A percentile compares a stretch with the other conserved stretches of the same genome.
Evolutionary conservation across 2,329 filamentous ascomycete genomes (phyloP).

Genomic region (Sodiomyces alkalinus): DNA sequence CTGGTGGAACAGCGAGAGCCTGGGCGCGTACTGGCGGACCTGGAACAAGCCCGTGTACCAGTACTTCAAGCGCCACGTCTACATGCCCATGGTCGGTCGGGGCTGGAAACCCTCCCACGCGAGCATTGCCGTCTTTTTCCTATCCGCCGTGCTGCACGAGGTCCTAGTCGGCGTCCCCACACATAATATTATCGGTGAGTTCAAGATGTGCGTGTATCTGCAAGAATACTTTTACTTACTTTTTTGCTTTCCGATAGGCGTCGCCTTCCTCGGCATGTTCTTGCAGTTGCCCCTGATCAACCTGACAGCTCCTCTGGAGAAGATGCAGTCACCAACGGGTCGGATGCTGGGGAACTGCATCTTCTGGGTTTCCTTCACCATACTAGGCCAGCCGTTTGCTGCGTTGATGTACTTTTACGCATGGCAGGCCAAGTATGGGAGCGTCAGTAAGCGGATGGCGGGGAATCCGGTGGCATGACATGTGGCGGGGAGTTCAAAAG

Average conservation of each 20-base stretch:
- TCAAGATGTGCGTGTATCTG: not conserved
- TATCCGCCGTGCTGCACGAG: conserved; percentile 84
- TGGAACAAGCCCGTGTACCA: conserved; percentile 98
- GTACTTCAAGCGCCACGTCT: conserved; percentile 92
- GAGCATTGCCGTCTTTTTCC: conserved; percentile 69
- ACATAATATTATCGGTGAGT: conserved; percentile 73
- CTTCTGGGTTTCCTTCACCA: conserved; percentile 93
- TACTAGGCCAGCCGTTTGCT: conserved; percentile 87
- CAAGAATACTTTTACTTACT: no score
- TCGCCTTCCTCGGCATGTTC: conserved; percentile 90
- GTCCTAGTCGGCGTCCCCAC: conserved; percentile 86
- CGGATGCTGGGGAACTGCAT: conserved; percentile 80
- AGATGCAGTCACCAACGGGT: conserved; percentile 58
- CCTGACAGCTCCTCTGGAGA: conserved; percentile 65
- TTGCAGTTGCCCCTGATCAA: conserved; percentile 79
- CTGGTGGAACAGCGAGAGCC: conserved; percentile 89
- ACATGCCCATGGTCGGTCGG: conserved; percentile 70
- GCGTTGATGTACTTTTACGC: conserved; percentile 93
- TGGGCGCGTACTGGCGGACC: conserved; percentile 82
- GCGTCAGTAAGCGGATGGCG: conserved; percentile 39
- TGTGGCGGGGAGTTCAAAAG: no score
- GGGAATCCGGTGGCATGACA: no score
- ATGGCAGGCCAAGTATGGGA: conserved; percentile 96
- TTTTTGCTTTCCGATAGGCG: no score
- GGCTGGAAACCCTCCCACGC: conserved; percentile 60